Percentiles rank a stretch among this genome's conserved stretches.
phyloP scores from a whole-genome alignment of 2,329 filamentous ascomycete genomes.

The Exophiala calicioides region DNA sequence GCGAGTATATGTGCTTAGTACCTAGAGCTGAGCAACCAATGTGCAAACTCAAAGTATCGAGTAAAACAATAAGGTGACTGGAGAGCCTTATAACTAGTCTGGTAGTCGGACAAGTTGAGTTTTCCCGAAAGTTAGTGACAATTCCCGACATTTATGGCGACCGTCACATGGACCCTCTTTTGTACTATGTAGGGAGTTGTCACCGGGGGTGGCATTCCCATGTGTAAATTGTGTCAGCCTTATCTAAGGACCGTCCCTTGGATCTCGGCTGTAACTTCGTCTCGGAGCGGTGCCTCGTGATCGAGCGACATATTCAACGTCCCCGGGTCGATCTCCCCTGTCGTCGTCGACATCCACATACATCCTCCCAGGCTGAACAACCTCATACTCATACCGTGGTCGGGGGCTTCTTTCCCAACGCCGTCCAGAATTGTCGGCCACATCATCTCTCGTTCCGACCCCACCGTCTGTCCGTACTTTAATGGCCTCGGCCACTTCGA shows the following conservation, averaged over 20 bases:
- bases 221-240: neutral
- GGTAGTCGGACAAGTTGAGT: too few species aligned
- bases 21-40: too few species aligned
- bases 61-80: too few species aligned
- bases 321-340: neutral
- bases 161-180: too few species aligned
- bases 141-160: too few species aligned
- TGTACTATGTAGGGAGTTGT: too few species aligned
- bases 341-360: slow-evolving; percentile 22
- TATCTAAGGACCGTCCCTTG: slow-evolving; percentile 3
- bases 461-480: neutral
- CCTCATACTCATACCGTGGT: slow-evolving; percentile 23
- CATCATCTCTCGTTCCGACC: neutral
- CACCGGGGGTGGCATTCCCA: too few species aligned
- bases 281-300: neutral
- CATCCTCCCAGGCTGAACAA: slow-evolving; percentile 24
- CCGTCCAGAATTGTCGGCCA: slow-evolving; percentile 10
- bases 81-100: too few species aligned
- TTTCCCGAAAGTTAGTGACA: too few species aligned
- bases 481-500: slow-evolving; percentile 10
- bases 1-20: too few species aligned
- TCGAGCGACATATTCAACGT: slow-evolving; percentile 6
- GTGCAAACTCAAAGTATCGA: too few species aligned
- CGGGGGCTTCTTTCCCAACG: slow-evolving; percentile 13
- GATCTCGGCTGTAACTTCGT: slow-evolving; percentile 11